phyloP scores from a whole-genome alignment of 129 eudicot species.

The Arctium lappa region DNA sequence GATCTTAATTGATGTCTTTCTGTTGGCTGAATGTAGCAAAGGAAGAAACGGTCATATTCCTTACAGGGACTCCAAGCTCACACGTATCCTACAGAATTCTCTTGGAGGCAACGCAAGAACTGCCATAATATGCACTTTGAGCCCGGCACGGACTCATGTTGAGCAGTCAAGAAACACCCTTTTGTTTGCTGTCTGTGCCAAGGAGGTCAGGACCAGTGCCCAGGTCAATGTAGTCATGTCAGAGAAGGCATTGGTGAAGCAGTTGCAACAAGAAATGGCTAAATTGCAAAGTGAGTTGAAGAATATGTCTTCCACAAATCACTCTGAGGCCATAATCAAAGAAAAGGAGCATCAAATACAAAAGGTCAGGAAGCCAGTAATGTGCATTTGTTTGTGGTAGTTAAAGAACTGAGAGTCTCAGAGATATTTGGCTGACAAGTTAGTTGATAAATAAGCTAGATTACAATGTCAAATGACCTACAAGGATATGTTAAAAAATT shows the following conservation, averaged over 20 bases:
- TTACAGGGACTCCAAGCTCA: constrained; percentile 93
- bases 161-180: constrained; percentile 98
- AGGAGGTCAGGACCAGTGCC: constrained; percentile 77
- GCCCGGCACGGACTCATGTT: constrained; percentile 83
- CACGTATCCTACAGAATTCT: constrained; percentile 88
- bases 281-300: constrained; percentile 64
- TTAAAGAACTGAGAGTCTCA: neutral
- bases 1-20: neutral
- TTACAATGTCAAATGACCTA: neutral
- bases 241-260: constrained; percentile 85
- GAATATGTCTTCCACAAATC: constrained; percentile 36
- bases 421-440: neutral
- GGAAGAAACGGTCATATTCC: constrained; percentile 76
- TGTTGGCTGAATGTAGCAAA: constrained; percentile 51
- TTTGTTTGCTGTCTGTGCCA: constrained; percentile 83
- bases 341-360: constrained; percentile 75
- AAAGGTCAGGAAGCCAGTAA: constrained; percentile 40
- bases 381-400: neutral
- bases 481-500: neutral
- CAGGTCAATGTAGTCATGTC: constrained; percentile 88
- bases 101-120: constrained; percentile 96
- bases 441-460: neutral
- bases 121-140: constrained; percentile 89
- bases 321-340: constrained; percentile 34
- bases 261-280: constrained; percentile 60